These are phyloP conservation scores for Phytophthora litchii DNA, from an alignment of 352 stramenopile genomes.

Conservation along the genomic window DNA sequence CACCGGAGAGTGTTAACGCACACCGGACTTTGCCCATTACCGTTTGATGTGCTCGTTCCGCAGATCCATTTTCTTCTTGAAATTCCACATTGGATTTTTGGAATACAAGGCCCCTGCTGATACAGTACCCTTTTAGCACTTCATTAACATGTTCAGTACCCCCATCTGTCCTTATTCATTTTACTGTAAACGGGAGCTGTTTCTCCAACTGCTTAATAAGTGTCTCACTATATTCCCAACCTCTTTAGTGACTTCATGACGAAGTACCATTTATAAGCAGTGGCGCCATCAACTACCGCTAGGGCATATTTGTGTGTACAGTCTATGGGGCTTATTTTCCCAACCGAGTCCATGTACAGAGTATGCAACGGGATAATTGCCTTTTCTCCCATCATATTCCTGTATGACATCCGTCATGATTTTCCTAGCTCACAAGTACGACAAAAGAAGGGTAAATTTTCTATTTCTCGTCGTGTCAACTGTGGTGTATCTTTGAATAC, in stretches of 20 bases:
- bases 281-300: no score
- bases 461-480: not conserved
- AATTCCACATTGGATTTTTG: conserved; percentile 10
- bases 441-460: not conserved
- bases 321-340: not conserved
- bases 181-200: not conserved
- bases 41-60: conserved; percentile 10
- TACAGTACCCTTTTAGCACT: not conserved
- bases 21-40: conserved; percentile 11
- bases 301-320: not conserved
- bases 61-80: conserved; percentile 1
- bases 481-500: not conserved
- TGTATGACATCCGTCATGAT: conserved; percentile 11
- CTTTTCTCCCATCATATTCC: not conserved
- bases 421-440: not conserved
- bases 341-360: not conserved
- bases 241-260: conserved; percentile 14
- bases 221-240: conserved; percentile 1
- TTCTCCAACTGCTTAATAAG: conserved; percentile 6
- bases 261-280: conserved; percentile 17
- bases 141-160: conserved; percentile 6
- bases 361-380: not conserved
- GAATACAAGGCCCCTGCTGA: not conserved
- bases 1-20: conserved; percentile 1
- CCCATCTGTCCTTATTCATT: conserved; percentile 10